Percentiles rank a stretch among this genome's conserved stretches.
Conservation (phyloP, 768 basidiomycete genomes). For the Aureoboletus auriporus region DNA sequence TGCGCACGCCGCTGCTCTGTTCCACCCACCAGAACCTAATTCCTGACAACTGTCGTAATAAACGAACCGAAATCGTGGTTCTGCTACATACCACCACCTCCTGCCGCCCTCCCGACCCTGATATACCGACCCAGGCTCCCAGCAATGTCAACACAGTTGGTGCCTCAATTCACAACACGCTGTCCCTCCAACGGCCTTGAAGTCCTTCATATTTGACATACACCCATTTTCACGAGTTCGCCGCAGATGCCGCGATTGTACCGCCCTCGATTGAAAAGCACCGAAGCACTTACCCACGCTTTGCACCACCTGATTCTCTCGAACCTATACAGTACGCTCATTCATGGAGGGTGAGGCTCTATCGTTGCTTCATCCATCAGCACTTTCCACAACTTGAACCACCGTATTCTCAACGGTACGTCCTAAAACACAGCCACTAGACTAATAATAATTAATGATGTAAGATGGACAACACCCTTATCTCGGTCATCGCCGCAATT, state of each 20-base stretch:
- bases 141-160: background rate
- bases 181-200: background rate
- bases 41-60: background rate
- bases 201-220: background rate
- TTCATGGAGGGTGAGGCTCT: constrained; percentile 2
- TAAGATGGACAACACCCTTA: constrained; percentile 9
- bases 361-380: background rate
- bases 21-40: background rate
- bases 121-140: background rate
- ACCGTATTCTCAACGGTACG: constrained; percentile 1
- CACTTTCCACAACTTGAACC: constrained; percentile 10
- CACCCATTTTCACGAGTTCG: constrained; percentile 10
- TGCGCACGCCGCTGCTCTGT: too few species aligned
- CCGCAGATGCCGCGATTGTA: constrained; percentile 18
- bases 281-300: constrained; percentile 11
- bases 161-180: constrained; percentile 5
- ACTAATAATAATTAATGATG: constrained; percentile 3
- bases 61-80: constrained; percentile 5
- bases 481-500: constrained; percentile 18
- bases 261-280: constrained; percentile 10
- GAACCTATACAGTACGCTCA: background rate
- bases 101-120: constrained; percentile 5
- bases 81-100: background rate
- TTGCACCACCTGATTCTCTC: background rate
- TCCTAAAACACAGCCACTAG: constrained; percentile 16